Base-by-base conservation (phyloP, 2,329 filamentous ascomycete genomes). In the Zasmidium citrigriseum region DNA sequence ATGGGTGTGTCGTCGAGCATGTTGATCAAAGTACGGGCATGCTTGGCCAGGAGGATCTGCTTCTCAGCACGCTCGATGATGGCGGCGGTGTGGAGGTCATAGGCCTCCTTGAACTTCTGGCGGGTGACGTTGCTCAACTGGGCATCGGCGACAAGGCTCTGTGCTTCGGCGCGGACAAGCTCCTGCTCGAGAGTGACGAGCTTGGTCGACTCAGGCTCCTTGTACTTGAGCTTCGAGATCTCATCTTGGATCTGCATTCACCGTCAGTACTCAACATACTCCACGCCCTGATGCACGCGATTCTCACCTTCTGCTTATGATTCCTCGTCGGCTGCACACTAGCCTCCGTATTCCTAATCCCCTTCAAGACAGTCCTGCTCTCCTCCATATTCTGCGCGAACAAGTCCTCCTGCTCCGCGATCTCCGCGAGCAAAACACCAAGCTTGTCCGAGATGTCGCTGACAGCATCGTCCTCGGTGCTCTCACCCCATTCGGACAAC, bases 11-110 rank as follows among this genome's bases (percentile, higher is more conserved):
- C 93, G 68, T 99, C 95, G 11, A 99, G 84, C 41, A 96, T 84
- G 67, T 89, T 87, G 56, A 99, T 76, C 34, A 99, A 84, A 46
- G 91, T 87, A 55, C 91, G 89, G 20, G 92, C 93, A 73, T 98
- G 93, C 69, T 90, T 90, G 57, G 95, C 93, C 16, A 99, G 84
- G 60, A 99, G 90, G 68, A 93, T 90, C 74, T 99, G 95, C 80
- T 98, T 98, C 80, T 98, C 95, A 22, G 92, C 92, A 27, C 93
- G 89, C 80, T 99, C 95, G 68, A 99, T 96, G 20, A 92, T 90
- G 59, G 93, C 92, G 16, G 89, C 86, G 64, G 96, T 90, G 73
- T 98, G 92, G 60, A 90, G 76, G 65, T 93, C 90, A 72, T 93
- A 98, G 22, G 95, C 91, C 76, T 97, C 91, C 78, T 96, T 97